Percentiles rank a stretch among this genome's conserved stretches.
Conservation (phyloP, 2,329 filamentous ascomycete species). For the Kalmusia sp. region DNA sequence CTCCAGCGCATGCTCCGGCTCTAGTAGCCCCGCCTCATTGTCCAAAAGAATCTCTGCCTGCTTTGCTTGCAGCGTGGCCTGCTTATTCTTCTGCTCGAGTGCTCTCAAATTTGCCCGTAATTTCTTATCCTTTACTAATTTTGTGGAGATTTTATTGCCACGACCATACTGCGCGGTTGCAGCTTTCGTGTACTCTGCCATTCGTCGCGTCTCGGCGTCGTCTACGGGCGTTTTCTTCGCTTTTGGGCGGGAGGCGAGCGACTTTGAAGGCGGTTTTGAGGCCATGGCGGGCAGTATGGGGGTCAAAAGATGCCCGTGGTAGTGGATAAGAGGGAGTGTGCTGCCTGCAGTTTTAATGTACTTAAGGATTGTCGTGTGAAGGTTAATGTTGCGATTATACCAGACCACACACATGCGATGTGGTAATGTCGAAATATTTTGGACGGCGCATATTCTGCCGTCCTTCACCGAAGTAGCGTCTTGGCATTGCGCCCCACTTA, state of each 20-base stretch:
- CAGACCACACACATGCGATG: too few relatives aligned
- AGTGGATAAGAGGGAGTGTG: too few relatives aligned
- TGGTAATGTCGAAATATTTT: constrained; percentile 9
- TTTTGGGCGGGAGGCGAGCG: constrained; percentile 29
- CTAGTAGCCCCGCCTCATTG: constrained; percentile 83
- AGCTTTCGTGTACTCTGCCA: constrained; percentile 41
- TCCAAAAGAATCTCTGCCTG: constrained; percentile 95
- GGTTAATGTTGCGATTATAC: too few relatives aligned
- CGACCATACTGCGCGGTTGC: constrained; percentile 84
- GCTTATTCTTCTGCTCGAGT: constrained; percentile 82
- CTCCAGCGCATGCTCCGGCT: constrained; percentile 87
- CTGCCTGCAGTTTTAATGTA: too few relatives aligned
- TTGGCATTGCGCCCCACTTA: constrained; percentile 10
- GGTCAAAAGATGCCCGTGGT: too few relatives aligned
- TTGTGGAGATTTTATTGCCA: constrained; percentile 75
- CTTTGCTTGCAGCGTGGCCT: constrained; percentile 83
- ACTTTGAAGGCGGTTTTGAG: constrained; percentile 24
- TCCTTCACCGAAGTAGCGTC: constrained; percentile 12
- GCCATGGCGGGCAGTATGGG: constrained; percentile 23
- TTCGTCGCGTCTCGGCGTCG: constrained; percentile 38
- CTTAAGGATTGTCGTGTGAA: too few relatives aligned
- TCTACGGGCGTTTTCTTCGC: constrained; percentile 26
- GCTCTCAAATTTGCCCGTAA: constrained; percentile 78
- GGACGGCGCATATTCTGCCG: constrained; percentile 17
- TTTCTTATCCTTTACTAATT: constrained; percentile 86